Percentiles rank a stretch among this genome's conserved stretches.
Conservation (phyloP, 148 eudicot species). For the Limonium bicolor region DNA sequence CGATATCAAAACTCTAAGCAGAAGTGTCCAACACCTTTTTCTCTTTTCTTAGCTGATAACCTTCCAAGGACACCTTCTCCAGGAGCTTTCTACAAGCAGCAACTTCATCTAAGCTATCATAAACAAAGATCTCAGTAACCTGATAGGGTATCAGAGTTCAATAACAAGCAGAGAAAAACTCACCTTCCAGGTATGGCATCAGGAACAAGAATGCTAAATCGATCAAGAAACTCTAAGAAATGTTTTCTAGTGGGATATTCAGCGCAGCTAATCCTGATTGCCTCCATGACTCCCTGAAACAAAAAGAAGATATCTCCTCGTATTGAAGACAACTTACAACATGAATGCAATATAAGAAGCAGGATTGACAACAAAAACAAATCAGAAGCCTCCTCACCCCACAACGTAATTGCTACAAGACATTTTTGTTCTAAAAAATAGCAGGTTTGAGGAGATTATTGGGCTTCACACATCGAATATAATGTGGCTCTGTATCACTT, state of each 20-base stretch:
- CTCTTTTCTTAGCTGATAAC: constrained; percentile 97
- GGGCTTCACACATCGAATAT: constrained; percentile 98
- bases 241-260: constrained; percentile 90
- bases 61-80: constrained; percentile 73
- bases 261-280: constrained; percentile 92
- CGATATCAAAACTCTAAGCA: no score
- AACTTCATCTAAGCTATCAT: constrained; percentile 70
- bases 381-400: no score
- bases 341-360: no score
- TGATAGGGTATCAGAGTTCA: no score
- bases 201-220: constrained; percentile 93
- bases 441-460: constrained; percentile 94
- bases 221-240: constrained; percentile 71
- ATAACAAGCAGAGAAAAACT: not conserved
- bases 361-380: no score
- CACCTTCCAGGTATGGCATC: constrained; percentile 87
- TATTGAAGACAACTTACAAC: no score
- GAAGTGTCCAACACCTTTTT: no score
- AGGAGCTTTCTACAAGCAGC: constrained; percentile 74
- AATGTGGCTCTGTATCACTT: constrained; percentile 91
- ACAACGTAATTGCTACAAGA: constrained; percentile 82
- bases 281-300: constrained; percentile 96
- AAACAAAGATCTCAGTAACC: constrained; percentile 10
- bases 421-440: constrained; percentile 85
- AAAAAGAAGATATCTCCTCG: no score